Evolutionary conservation across 1,284 basidiomycete genomes (phyloP).

Genomic region (Apiotrichum akiyoshidainum): DNA sequence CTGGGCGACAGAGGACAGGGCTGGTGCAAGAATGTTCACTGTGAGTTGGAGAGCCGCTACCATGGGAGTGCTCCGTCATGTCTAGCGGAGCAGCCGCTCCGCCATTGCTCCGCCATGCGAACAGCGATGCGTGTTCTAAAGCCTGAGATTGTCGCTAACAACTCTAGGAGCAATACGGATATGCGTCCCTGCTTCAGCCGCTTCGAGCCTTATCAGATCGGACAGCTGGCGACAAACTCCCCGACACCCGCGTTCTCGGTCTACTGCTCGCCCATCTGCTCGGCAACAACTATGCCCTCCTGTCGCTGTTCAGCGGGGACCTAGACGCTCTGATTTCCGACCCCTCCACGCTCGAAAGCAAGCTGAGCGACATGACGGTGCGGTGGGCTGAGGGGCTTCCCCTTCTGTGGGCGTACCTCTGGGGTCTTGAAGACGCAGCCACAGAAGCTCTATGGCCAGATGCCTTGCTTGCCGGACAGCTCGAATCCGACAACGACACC

Average conservation of each 20-base stretch:
- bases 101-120: no score
- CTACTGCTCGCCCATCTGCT: slow-evolving; percentile 41
- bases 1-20: slow-evolving; percentile 37
- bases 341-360: slow-evolving; percentile 10
- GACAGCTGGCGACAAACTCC: neutral
- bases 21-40: slow-evolving; percentile 29
- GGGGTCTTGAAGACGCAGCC: slow-evolving; percentile 17
- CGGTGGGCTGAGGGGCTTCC: slow-evolving; percentile 29
- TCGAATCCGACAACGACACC: slow-evolving; percentile 3
- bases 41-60: slow-evolving; percentile 8
- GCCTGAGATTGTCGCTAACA: neutral
- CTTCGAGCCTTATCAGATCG: slow-evolving; percentile 9
- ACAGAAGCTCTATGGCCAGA: neutral
- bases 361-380: slow-evolving; percentile 30
- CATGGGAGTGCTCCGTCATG: no score
- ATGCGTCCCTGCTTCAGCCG: slow-evolving; percentile 25
- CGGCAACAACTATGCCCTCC: slow-evolving; percentile 41
- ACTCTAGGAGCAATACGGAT: slow-evolving; percentile 31
- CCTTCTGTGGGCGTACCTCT: slow-evolving; percentile 40
- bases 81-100: no score
- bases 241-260: slow-evolving; percentile 31
- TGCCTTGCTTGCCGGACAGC: neutral
- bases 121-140: slow-evolving; percentile 4
- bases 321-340: slow-evolving; percentile 6
- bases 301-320: slow-evolving; percentile 25